phyloP scores from a whole-genome alignment of 495 filamentous ascomycete species.

The Cercophora samala region DNA sequence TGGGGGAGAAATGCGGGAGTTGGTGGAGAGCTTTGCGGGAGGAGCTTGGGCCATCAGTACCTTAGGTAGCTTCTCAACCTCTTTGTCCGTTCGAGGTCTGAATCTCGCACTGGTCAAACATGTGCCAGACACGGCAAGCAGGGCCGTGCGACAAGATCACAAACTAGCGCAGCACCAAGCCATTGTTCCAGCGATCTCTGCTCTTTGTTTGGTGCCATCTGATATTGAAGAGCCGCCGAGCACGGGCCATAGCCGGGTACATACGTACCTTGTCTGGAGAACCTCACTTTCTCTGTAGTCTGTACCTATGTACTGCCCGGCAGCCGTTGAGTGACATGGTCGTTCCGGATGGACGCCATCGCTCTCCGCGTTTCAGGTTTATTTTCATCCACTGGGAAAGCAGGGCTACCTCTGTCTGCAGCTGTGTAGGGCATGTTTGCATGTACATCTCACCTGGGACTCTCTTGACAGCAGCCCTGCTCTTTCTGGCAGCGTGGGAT shows the following conservation, averaged over 20 bases:
- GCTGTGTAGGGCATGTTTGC: constrained; percentile 15
- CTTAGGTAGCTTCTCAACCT: background rate
- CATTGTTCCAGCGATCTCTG: background rate
- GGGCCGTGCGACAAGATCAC: background rate
- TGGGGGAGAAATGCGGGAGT: background rate
- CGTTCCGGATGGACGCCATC: constrained; percentile 21
- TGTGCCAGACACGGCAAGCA: background rate
- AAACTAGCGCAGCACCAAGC: background rate
- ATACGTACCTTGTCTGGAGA: constrained; percentile 19
- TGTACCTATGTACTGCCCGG: background rate
- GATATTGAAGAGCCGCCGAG: constrained; percentile 30
- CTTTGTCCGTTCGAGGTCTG: constrained; percentile 2
- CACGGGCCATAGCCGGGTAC: constrained; percentile 14
- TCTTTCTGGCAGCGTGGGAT: constrained; percentile 11
- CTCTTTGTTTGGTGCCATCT: constrained; percentile 9
- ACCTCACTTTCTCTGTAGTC: too few species aligned
- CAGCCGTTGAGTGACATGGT: constrained; percentile 15
- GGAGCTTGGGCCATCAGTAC: constrained; percentile 3
- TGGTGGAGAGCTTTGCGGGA: constrained; percentile 1
- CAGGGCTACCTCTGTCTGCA: constrained; percentile 25
- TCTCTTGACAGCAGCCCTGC: constrained; percentile 11
- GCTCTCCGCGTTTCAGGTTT: constrained; percentile 47
- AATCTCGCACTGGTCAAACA: background rate
- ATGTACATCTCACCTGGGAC: background rate
- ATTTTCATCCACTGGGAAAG: constrained; percentile 30